Percentiles rank a stretch among this genome's conserved stretches.
Conservation (phyloP, 2,329 filamentous ascomycete species). For the Botrytis fragariae region DNA sequence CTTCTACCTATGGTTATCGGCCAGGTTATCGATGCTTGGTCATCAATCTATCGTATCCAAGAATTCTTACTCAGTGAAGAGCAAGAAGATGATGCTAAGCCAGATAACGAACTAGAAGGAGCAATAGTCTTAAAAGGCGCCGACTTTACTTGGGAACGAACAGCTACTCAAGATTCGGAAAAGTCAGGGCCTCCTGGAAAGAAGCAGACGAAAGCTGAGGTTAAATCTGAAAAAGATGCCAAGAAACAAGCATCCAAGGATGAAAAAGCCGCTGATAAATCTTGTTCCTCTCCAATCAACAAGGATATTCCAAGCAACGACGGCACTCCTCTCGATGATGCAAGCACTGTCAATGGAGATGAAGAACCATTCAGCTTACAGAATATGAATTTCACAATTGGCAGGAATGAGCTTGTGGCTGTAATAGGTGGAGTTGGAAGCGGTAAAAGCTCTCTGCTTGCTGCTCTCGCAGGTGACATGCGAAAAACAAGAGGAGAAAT, state of each 20-base stretch:
- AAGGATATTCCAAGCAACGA: slow-evolving; percentile 44
- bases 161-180: slow-evolving; percentile 53
- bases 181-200: slow-evolving; percentile 48
- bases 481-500: slow-evolving; percentile 73
- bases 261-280: slow-evolving; percentile 36
- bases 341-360: slow-evolving; percentile 54
- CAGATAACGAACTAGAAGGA: slow-evolving; percentile 56
- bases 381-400: slow-evolving; percentile 64
- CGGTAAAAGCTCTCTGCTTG: slow-evolving; percentile 86
- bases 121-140: slow-evolving; percentile 71
- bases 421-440: slow-evolving; percentile 89
- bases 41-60: slow-evolving; percentile 79
- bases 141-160: slow-evolving; percentile 84
- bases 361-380: slow-evolving; percentile 70
- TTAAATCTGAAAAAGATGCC: slow-evolving; percentile 42
- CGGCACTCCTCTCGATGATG: slow-evolving; percentile 48
- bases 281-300: slow-evolving; percentile 42
- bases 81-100: slow-evolving; percentile 64
- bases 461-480: slow-evolving; percentile 92
- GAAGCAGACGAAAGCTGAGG: slow-evolving; percentile 49
- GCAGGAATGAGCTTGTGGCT: slow-evolving; percentile 73
- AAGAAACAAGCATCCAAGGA: slow-evolving; percentile 45
- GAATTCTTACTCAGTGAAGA: slow-evolving; percentile 88
- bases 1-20: slow-evolving; percentile 84
- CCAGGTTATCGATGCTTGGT: slow-evolving; percentile 85